Evolutionary conservation across 2,329 filamentous ascomycete species (phyloP).

Genomic region (Hypoxylon sp.): DNA sequence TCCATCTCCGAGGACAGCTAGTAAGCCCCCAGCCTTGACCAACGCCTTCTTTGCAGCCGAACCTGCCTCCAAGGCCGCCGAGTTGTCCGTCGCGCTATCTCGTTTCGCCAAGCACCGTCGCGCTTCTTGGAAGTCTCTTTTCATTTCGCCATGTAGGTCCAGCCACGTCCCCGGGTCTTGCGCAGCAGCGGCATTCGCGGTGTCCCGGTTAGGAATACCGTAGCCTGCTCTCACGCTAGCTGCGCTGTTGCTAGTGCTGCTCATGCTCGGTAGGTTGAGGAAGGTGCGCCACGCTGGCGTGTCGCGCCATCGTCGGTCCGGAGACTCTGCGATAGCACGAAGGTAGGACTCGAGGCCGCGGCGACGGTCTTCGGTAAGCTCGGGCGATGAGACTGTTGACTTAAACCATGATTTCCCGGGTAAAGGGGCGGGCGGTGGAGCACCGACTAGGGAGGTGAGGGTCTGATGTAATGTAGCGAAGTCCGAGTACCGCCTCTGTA

Average conservation of each 20-base stretch:
- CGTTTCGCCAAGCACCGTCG: slow-evolving; percentile 75
- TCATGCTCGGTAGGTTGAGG: slow-evolving; percentile 74
- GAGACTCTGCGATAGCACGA: slow-evolving; percentile 77
- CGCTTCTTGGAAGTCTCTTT: slow-evolving; percentile 77
- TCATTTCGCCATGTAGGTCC: slow-evolving; percentile 81
- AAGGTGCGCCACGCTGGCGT: slow-evolving; percentile 81
- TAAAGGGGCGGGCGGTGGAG: slow-evolving; percentile 75
- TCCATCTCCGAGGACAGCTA: slow-evolving; percentile 76
- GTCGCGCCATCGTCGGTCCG: slow-evolving; percentile 83
- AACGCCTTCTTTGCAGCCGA: slow-evolving; percentile 82
- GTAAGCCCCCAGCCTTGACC: slow-evolving; percentile 75
- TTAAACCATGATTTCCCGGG: slow-evolving; percentile 84
- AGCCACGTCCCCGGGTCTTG: slow-evolving; percentile 80
- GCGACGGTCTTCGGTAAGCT: slow-evolving; percentile 80
- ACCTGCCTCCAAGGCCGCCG: slow-evolving; percentile 71
- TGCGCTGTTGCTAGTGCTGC: slow-evolving; percentile 64
- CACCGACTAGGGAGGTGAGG: slow-evolving; percentile 72
- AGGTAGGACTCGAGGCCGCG: slow-evolving; percentile 79
- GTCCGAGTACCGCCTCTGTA: slow-evolving; percentile 87
- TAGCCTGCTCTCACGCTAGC: slow-evolving; percentile 63
- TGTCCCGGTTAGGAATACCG: slow-evolving; percentile 52
- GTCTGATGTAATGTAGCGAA: slow-evolving; percentile 77
- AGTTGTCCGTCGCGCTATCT: slow-evolving; percentile 70
- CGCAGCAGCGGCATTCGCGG: slow-evolving; percentile 60
- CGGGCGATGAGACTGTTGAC: slow-evolving; percentile 77